These are phyloP conservation scores for Yamadazyma triangularis DNA, from an alignment of 1,139 yeast species.

Conservation along the genomic window DNA sequence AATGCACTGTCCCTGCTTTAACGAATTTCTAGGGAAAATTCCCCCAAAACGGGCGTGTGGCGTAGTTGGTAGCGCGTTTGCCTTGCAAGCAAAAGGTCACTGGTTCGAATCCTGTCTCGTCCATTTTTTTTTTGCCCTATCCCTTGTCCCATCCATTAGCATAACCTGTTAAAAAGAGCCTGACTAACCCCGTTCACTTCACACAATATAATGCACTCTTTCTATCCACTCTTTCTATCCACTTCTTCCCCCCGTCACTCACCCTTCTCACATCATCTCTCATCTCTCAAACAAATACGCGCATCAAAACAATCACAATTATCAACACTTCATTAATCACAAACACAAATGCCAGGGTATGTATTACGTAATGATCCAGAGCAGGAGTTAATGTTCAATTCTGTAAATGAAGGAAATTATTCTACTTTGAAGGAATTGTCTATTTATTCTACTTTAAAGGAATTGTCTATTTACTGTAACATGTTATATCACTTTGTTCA, in stretches of 20 bases:
- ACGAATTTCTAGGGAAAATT: no score
- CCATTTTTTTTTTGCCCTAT: no score
- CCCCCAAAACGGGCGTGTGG: constrained; percentile 49
- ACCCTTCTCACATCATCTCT: not conserved
- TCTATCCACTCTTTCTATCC: not conserved
- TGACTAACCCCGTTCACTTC: not conserved
- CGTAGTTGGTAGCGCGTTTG: constrained; percentile 70
- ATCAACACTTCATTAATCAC: no score
- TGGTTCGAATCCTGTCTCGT: constrained; percentile 68
- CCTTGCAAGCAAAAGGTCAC: constrained; percentile 66
- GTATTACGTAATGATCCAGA: no score
- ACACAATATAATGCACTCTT: not conserved
- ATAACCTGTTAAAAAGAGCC: not conserved
- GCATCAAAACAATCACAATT: constrained; percentile 3
- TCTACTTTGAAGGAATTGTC: no score
- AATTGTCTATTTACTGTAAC: not conserved
- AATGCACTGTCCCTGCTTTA: no score
- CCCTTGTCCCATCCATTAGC: no score
- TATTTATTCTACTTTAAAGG: no score
- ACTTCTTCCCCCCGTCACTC: no score
- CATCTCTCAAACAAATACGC: constrained; percentile 1
- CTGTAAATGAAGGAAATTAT: no score
- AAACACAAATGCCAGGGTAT: constrained; percentile 25
- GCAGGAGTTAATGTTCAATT: no score
- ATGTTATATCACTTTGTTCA: not conserved